Base-by-base conservation (phyloP, 2,329 filamentous ascomycete species). In the Ramichloridium luteum region DNA sequence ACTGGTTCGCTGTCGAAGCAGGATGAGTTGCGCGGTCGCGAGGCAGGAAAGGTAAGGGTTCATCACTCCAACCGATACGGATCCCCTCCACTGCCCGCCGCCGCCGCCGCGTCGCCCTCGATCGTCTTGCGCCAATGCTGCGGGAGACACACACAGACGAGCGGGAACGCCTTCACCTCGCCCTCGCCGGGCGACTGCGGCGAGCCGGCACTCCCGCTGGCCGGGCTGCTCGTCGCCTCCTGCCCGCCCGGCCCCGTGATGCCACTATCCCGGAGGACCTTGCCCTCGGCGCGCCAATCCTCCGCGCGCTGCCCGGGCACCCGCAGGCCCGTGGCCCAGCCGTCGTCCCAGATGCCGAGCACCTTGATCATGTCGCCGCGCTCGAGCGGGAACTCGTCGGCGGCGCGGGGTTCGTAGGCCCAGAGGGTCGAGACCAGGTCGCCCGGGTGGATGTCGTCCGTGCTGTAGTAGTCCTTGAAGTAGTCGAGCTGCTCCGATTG, bases 401-500 rank as follows among this genome's bases (percentile, higher is more conserved):
- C 74, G 4, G 90, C 90, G 18, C 90, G 80, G 18, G 90, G 88
- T 48, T 93, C 84, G 57, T 98, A 98, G 2, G 90, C 88, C 90
- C 90, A 98, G 10, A 98, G 70, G 2, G 85, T 83, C 10, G 90
- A 74, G 25, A 98, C 88, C 37, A 80, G 79, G 49, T 96, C 86
- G 35, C 82, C 80, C 0, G 88, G 81, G 48, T 88, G 83, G 36
- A 98, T 93, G 48, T 96, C 86, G 48, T 96, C 90, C 47, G 88
- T 79, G 2, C 88, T 96, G 54, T 98, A 98, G 59, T 98, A 98
- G 57, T 98, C 90, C 54, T 93, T 93, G 73, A 98, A 98, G 53
- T 85, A 93, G 3, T 82, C 78, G 32, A 98, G 64, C 56, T 96
- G 90, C 58, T 98, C 90, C 1, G 88, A 96, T 54, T 94, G 85